phyloP scores from a whole-genome alignment of 2,329 filamentous ascomycete species.

The Metarhizium humberi region DNA sequence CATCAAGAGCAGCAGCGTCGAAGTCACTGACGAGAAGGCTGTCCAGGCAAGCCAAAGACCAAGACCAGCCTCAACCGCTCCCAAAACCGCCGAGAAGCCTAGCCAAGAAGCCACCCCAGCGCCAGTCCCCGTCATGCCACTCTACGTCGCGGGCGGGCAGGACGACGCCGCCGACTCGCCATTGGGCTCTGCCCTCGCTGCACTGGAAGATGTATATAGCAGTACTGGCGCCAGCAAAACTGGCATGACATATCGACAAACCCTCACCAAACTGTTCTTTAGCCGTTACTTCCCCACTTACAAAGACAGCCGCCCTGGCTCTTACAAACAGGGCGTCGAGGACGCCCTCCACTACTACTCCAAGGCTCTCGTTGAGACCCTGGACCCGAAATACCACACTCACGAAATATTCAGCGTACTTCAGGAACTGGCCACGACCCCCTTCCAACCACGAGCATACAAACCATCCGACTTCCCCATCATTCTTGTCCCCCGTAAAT shows the following conservation, averaged over 20 bases:
- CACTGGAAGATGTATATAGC: conserved; percentile 14
- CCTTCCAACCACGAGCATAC: conserved; percentile 19
- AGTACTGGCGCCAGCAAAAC: conserved; percentile 10
- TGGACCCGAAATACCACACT: conserved; percentile 25
- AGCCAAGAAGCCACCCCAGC: background rate
- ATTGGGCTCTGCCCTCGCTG: conserved; percentile 19
- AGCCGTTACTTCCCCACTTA: conserved; percentile 21
- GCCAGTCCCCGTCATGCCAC: background rate
- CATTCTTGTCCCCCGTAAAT: conserved; percentile 14
- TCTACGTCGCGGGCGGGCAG: background rate
- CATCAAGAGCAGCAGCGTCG: conserved; percentile 8
- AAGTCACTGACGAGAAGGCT: conserved; percentile 1
- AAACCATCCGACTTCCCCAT: conserved; percentile 20
- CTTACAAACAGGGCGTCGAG: conserved; percentile 30
- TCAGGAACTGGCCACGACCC: conserved; percentile 14
- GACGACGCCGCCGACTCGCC: conserved; percentile 7
- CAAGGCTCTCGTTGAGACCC: conserved; percentile 24
- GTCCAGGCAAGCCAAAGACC: background rate
- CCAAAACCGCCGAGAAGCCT: background rate
- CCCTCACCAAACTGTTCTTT: conserved; percentile 23
- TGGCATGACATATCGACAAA: conserved; percentile 11
- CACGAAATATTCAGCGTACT: conserved; percentile 27
- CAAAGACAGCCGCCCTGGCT: conserved; percentile 14
- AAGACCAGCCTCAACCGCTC: background rate
- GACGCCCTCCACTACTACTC: conserved; percentile 38